Evolutionary conservation across 345 rosid genomes (phyloP), one percentile per base, ranked within the genome.

Genomic region (Garcia nutans): DNA sequence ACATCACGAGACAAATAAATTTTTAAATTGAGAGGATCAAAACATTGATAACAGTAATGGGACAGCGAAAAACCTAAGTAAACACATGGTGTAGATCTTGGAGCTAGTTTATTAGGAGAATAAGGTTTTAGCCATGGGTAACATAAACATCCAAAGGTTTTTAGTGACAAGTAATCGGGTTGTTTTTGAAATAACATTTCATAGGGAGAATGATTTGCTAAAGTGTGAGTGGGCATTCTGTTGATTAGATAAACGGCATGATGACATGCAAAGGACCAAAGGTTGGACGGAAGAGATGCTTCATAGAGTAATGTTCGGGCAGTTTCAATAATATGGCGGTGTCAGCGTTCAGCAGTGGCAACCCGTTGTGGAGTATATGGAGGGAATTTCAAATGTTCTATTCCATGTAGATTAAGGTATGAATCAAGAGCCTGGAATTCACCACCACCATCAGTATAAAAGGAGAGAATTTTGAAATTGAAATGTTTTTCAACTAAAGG

Each of bases 401-500:
- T 65, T 1, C 70, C 70, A 41, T 65, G 9, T 0, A 8, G 10
- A 11, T 6, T 65, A 4, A 65, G 70, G 9, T 65, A 65, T 1
- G 70, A 41, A 42, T 20, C 15, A 1, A 65, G 70, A 44, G 52
- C 16, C 2, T 44, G 44, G 8, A 3, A 65, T 9, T 65, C 52
- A 37, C 50, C 52, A 37, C 70, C 70, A 5, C 70, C 70, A 65
- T 37, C 52, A 19, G 52, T 65, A 9, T 65, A 37, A 20, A 65
- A 26, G 13, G 70, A 65, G 2, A 65, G 11, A 1, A 65, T 65
- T 41, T 44, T 37, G 5, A 24, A 20, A 37, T 65, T 41, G 13
- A 65, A 65, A 42, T 65, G 52, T 42, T 65, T 65, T 65, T 65
- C 68, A 10, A 65, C 8, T 16, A 65, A 13, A 31, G 68, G 49